phyloP scores from a whole-genome alignment of 441 rosid genomes.

The Flueggea neowawraea region DNA sequence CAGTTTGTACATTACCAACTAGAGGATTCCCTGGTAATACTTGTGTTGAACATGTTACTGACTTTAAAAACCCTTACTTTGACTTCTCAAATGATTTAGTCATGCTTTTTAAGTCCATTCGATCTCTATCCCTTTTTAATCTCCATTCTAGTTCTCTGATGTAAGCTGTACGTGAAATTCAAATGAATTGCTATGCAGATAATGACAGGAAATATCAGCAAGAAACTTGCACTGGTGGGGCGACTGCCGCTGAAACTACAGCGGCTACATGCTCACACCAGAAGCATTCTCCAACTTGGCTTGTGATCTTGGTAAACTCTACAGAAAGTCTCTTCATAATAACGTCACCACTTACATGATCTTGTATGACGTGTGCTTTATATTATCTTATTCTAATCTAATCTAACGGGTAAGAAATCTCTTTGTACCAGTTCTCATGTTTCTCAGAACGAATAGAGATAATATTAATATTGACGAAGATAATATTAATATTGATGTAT shows the following conservation, averaged over 20 bases:
- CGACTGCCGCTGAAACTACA: no score
- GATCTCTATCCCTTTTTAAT: not conserved
- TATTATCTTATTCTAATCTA: not conserved
- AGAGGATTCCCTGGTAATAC: not conserved
- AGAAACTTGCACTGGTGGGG: no score
- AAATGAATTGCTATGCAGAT: not conserved
- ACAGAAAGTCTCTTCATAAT: not conserved
- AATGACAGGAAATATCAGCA: not conserved
- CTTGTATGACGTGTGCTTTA: not conserved
- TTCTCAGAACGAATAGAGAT: no score
- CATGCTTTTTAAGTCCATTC: not conserved
- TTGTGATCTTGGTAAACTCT: no score
- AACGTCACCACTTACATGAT: slow-evolving; percentile 11
- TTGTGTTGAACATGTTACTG: slow-evolving; percentile 17
- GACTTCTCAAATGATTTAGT: slow-evolving; percentile 11
- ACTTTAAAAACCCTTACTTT: slow-evolving; percentile 17
- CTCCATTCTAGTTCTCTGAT: not conserved
- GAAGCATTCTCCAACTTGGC: no score
- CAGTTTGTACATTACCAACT: not conserved
- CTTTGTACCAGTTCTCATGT: no score
- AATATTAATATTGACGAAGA: no score
- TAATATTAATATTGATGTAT: no score
- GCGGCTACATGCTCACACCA: no score
- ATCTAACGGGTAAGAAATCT: no score
- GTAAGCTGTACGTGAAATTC: not conserved